Evolutionary conservation across 495 filamentous ascomycete genomes (phyloP).

Genomic region (Aspergillus incahuasiensis): DNA sequence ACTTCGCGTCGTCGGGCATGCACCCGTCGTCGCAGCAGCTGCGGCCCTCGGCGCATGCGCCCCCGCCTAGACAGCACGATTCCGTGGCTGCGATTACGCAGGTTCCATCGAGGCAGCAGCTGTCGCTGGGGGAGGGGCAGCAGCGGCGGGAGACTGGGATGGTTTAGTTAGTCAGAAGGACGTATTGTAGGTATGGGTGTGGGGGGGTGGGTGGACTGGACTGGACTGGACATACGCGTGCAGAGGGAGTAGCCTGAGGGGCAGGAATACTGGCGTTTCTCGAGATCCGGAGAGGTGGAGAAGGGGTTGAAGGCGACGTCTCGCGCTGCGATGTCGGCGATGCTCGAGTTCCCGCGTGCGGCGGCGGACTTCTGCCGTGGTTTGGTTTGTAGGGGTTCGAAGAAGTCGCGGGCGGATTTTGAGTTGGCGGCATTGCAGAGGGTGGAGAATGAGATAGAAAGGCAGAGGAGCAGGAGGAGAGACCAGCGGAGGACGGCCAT

Average conservation of each 20-base stretch:
- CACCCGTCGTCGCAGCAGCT: background rate
- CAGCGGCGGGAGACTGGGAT: conserved; percentile 1
- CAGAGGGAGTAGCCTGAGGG: background rate
- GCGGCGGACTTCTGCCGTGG: background rate
- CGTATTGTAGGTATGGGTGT: no score
- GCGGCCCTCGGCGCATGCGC: background rate
- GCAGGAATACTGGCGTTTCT: background rate
- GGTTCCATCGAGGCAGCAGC: background rate
- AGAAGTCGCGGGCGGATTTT: background rate
- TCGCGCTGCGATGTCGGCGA: background rate
- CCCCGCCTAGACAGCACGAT: background rate
- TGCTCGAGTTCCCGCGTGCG: background rate
- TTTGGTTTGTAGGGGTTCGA: background rate
- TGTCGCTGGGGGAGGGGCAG: background rate
- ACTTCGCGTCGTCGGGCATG: background rate
- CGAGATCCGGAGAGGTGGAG: background rate
- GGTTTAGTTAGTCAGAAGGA: no score
- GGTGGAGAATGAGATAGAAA: background rate
- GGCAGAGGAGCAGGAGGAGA: background rate
- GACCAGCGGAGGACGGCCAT: background rate
- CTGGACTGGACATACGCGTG: background rate
- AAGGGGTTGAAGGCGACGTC: background rate
- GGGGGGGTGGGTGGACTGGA: background rate
- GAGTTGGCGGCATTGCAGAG: background rate
- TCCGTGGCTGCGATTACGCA: background rate